These are phyloP conservation scores for Yarrowia porcina DNA, from an alignment of 805 yeast species.

Conservation along the genomic window DNA sequence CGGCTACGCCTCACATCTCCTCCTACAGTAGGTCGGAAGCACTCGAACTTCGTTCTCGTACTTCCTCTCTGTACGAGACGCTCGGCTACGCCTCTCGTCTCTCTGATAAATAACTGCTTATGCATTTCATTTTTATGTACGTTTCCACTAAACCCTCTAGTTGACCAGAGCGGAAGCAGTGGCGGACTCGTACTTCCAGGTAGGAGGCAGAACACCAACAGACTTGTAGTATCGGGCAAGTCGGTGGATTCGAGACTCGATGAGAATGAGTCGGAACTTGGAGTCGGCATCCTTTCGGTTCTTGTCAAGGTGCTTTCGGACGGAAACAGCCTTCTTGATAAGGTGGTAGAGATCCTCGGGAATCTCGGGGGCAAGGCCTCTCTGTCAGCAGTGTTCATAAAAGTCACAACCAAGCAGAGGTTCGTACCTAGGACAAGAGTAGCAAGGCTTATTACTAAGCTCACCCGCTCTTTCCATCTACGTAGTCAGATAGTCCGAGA, in stretches of 20 bases:
- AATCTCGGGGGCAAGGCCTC: conserved; percentile 92
- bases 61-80: too few relatives aligned
- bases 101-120: not conserved
- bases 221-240: conserved; percentile 99
- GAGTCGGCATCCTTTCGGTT: conserved; percentile 99
- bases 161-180: conserved; percentile 99
- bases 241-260: conserved; percentile 99
- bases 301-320: conserved; percentile 99
- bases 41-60: not conserved
- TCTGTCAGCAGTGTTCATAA: conserved; percentile 36
- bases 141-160: conserved; percentile 47
- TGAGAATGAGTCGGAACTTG: conserved; percentile 99
- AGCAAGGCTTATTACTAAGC: too few relatives aligned
- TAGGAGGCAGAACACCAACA: conserved; percentile 97
- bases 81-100: not conserved
- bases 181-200: conserved; percentile 99
- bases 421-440: not conserved
- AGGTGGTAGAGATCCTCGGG: conserved; percentile 99
- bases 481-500: too few relatives aligned
- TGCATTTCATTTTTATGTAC: conserved; percentile 24
- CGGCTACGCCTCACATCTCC: too few relatives aligned
- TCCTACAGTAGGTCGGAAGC: not conserved
- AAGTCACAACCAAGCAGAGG: conserved; percentile 21
- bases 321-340: conserved; percentile 99
- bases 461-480: too few relatives aligned